These are phyloP conservation scores for Citrus medica DNA, from an alignment of 345 rosid genomes.

Conservation along the genomic window DNA sequence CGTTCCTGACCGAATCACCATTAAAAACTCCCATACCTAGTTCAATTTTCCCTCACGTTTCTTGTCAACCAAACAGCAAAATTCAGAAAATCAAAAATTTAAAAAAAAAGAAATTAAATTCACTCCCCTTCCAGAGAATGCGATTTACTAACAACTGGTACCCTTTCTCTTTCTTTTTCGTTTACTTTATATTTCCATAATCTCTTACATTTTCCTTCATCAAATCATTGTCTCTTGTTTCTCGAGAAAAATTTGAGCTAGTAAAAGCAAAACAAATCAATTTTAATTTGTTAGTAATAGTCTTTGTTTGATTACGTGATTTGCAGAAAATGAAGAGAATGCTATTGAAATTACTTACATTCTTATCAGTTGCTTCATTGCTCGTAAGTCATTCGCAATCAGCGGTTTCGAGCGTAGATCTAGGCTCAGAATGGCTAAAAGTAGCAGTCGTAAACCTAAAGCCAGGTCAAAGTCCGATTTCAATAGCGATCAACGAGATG, in stretches of 20 bases:
- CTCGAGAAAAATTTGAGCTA: background rate
- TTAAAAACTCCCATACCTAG: background rate
- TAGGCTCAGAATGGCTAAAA: conserved; percentile 93
- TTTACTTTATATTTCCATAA: background rate
- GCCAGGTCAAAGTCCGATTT: conserved; percentile 87
- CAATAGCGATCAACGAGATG: conserved; percentile 96
- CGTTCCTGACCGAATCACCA: background rate
- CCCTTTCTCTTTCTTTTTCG: background rate
- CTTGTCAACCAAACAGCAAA: background rate
- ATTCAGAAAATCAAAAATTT: background rate
- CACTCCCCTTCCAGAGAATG: conserved; percentile 16
- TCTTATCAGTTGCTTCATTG: conserved; percentile 32
- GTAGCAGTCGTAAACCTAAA: conserved; percentile 87
- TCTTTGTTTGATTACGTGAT: background rate
- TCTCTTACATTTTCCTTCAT: background rate
- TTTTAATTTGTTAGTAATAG: background rate
- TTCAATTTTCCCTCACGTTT: background rate
- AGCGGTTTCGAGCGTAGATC: conserved; percentile 91
- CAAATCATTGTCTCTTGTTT: background rate
- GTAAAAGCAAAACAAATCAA: background rate
- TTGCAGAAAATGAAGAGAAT: conserved; percentile 32
- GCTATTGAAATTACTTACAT: conserved; percentile 27
- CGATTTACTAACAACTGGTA: conserved; percentile 18
- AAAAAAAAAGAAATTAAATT: background rate
- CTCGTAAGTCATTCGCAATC: conserved; percentile 46